Conservation (phyloP, 2,329 filamentous ascomycete genomes). For the Fusarium xyrophilum region DNA sequence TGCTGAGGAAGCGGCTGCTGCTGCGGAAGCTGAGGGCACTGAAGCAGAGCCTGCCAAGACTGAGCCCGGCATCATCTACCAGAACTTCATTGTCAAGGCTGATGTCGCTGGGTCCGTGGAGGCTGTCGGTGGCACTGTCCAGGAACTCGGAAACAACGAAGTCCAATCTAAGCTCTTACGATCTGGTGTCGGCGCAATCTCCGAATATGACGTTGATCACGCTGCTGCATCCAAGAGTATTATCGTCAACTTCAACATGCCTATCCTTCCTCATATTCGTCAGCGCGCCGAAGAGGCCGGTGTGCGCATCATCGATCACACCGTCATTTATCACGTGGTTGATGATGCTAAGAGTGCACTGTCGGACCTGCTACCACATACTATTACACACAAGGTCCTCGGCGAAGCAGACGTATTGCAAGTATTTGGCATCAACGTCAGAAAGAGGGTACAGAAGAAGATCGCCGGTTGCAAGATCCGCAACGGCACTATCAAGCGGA, state of each 20-base stretch:
- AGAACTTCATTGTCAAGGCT: constrained; percentile 88
- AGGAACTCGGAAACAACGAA: constrained; percentile 83
- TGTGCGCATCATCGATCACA: constrained; percentile 83
- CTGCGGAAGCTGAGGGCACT: constrained; percentile 46
- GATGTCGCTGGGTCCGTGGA: constrained; percentile 95
- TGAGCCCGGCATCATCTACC: constrained; percentile 56
- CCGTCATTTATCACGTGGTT: constrained; percentile 81
- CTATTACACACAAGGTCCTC: constrained; percentile 71
- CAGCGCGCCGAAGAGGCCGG: constrained; percentile 72
- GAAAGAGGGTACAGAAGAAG: constrained; percentile 71
- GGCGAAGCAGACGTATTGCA: constrained; percentile 89
- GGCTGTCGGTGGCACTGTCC: constrained; percentile 79
- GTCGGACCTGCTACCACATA: constrained; percentile 71
- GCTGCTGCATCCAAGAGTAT: constrained; percentile 77
- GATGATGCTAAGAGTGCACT: constrained; percentile 75
- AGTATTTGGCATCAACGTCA: constrained; percentile 83
- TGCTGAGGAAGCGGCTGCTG: constrained; percentile 47
- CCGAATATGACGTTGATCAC: constrained; percentile 88
- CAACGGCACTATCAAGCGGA: constrained; percentile 75
- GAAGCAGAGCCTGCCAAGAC: constrained; percentile 50
- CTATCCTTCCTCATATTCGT: constrained; percentile 70
- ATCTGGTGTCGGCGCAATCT: constrained; percentile 77
- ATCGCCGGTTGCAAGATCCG: constrained; percentile 89
- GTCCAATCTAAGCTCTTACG: constrained; percentile 79
- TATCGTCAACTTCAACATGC: constrained; percentile 86